Percentiles rank a stretch among this genome's conserved stretches.
Evolutionary conservation across 768 basidiomycete species (phyloP).

Genomic region (Leccinellum rugosiceps): DNA sequence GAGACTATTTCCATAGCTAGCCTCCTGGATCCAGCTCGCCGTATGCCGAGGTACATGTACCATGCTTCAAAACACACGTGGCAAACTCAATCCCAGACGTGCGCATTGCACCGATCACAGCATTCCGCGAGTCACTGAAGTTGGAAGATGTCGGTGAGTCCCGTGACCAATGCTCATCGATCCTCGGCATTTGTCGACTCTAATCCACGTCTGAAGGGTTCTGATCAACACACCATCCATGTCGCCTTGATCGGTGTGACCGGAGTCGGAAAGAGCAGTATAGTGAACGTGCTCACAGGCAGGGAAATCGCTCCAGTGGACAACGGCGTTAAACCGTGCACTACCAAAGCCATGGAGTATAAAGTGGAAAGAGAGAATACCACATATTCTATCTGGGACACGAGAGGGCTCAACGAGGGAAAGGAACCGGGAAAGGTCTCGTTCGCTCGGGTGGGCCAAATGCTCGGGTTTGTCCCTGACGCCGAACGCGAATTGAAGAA

Average conservation of each 20-base stretch:
- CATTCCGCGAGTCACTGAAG: background rate
- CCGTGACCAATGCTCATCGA: background rate
- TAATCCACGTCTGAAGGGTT: slow-evolving; percentile 2
- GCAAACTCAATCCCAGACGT: background rate
- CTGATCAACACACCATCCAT: slow-evolving; percentile 3
- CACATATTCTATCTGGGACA: slow-evolving; percentile 22
- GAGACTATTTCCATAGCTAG: background rate
- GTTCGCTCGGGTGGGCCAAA: background rate
- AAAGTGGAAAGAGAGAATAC: slow-evolving; percentile 3
- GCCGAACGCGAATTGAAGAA: slow-evolving; percentile 18
- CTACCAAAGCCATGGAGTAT: slow-evolving; percentile 3
- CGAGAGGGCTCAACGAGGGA: slow-evolving; percentile 25
- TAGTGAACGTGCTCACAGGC: slow-evolving; percentile 26
- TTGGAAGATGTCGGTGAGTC: slow-evolving; percentile 19
- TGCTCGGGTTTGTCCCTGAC: background rate
- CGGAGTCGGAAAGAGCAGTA: slow-evolving; percentile 27
- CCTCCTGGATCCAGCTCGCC: background rate
- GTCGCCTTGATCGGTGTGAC: slow-evolving; percentile 23
- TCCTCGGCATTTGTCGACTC: background rate
- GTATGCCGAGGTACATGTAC: slow-evolving; percentile 3
- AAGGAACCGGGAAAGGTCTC: background rate
- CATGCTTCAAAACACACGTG: background rate
- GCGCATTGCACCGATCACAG: background rate
- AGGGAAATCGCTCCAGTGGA: slow-evolving; percentile 7
- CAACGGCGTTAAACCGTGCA: slow-evolving; percentile 23